These are phyloP conservation scores for Torulaspora microellipsoides DNA, from an alignment of 805 yeast species.

Conservation along the genomic window DNA sequence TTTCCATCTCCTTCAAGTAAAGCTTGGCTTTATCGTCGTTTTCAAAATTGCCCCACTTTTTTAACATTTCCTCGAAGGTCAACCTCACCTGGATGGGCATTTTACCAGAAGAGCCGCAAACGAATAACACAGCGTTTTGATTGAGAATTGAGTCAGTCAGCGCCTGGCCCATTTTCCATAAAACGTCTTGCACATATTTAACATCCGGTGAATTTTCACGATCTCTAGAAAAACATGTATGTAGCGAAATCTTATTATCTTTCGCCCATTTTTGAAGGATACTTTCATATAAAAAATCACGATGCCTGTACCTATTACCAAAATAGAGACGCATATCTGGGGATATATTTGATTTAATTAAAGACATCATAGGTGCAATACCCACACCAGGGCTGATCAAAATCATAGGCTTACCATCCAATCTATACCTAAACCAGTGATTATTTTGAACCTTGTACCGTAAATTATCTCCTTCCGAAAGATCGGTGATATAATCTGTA, in stretches of 20 bases:
- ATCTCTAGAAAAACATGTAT: conserved; percentile 49
- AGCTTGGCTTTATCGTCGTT: conserved; percentile 44
- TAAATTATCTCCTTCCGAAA: conserved; percentile 46
- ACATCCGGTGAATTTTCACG: conserved; percentile 35
- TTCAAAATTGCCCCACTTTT: conserved; percentile 39
- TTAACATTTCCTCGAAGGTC: conserved; percentile 64
- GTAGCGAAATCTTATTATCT: conserved; percentile 38
- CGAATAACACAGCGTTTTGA: conserved; percentile 57
- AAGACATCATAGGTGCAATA: conserved; percentile 82
- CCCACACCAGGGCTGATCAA: conserved; percentile 96
- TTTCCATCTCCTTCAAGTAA: conserved; percentile 58
- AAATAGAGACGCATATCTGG: conserved; percentile 50
- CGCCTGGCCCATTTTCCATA: conserved; percentile 47
- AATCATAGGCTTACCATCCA: conserved; percentile 51
- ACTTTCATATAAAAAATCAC: conserved; percentile 64
- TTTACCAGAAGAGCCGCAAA: conserved; percentile 91
- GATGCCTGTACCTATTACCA: conserved; percentile 64
- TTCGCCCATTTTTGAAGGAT: conserved; percentile 43
- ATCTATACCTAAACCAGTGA: conserved; percentile 15
- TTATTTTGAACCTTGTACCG: conserved; percentile 49
- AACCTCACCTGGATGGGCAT: conserved; percentile 88
- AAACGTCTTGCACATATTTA: conserved; percentile 74
- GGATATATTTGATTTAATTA: conserved; percentile 43
- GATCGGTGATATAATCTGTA: conserved; percentile 62
- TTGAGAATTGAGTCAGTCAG: conserved; percentile 52